Conservation (phyloP, 2,329 filamentous ascomycete genomes). For the Aspergillus novoparasiticus region DNA sequence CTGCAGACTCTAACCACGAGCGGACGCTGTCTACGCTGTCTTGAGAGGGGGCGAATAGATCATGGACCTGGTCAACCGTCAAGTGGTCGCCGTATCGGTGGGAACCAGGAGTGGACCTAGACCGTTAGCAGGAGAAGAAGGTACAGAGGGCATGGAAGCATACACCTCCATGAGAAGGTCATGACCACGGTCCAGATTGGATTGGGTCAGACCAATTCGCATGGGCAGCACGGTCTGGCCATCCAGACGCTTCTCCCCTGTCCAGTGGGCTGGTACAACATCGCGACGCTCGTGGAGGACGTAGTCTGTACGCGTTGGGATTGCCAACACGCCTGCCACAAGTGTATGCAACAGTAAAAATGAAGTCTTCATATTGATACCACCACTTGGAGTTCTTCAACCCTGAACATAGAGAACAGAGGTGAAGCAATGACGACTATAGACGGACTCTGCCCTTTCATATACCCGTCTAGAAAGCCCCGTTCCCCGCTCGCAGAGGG, state of each 20-base stretch:
- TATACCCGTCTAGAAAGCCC: neutral
- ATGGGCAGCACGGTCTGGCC: constrained; percentile 44
- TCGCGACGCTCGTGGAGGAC: constrained; percentile 37
- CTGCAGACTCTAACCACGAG: constrained; percentile 56
- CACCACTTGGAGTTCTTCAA: neutral
- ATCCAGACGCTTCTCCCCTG: constrained; percentile 31
- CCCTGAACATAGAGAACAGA: neutral
- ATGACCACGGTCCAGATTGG: constrained; percentile 48
- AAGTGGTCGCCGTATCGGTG: constrained; percentile 47
- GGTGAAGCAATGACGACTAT: no score
- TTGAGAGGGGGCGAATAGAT: constrained; percentile 45
- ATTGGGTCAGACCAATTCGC: constrained; percentile 49
- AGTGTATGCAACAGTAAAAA: constrained; percentile 25
- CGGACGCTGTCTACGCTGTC: constrained; percentile 56
- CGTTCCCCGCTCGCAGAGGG: neutral
- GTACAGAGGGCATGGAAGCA: constrained; percentile 14
- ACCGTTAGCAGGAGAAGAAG: neutral
- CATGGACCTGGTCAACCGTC: constrained; percentile 46
- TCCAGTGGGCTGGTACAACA: constrained; percentile 30
- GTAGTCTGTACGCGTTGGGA: constrained; percentile 26
- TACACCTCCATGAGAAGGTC: constrained; percentile 48
- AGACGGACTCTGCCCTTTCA: neutral
- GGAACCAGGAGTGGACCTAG: constrained; percentile 44
- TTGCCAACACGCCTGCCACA: constrained; percentile 22
- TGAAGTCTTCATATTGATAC: constrained; percentile 25